These are phyloP conservation scores for Pyrenophora teres DNA, from an alignment of 2,329 filamentous ascomycete species.

Conservation along the genomic window DNA sequence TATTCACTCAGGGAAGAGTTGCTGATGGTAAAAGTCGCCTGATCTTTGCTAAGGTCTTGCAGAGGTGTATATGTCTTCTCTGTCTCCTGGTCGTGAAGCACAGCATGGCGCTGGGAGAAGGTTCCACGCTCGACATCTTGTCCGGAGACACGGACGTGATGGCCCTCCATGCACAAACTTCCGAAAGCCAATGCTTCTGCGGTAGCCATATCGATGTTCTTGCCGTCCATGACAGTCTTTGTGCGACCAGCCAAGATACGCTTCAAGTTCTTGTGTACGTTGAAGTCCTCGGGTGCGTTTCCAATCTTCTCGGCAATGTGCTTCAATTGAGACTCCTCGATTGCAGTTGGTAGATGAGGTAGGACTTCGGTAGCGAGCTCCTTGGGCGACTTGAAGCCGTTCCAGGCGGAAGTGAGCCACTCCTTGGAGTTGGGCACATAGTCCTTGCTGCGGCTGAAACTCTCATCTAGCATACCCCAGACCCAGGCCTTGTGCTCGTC, in stretches of 20 bases:
- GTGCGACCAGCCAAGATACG: conserved; percentile 88
- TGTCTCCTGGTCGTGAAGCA: conserved; percentile 95
- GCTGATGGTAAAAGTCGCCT: conserved; percentile 93
- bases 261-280: conserved; percentile 92
- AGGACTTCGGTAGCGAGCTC: conserved; percentile 93
- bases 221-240: conserved; percentile 89
- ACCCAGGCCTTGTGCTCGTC: conserved; percentile 99
- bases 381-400: conserved; percentile 99
- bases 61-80: conserved; percentile 93
- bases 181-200: conserved; percentile 96
- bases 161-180: conserved; percentile 85
- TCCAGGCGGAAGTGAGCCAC: conserved; percentile 98
- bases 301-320: conserved; percentile 84
- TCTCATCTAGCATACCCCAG: conserved; percentile 98
- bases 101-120: conserved; percentile 96
- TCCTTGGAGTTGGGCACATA: conserved; percentile 96
- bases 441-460: conserved; percentile 95
- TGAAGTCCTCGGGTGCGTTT: conserved; percentile 79
- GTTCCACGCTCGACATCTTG: conserved; percentile 99
- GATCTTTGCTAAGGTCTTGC: conserved; percentile 84
- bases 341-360: conserved; percentile 85
- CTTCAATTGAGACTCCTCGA: conserved; percentile 73
- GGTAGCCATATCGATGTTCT: conserved; percentile 97
- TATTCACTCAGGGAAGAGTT: conserved; percentile 87
- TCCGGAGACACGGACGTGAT: conserved; percentile 96